Percentiles rank a stretch among this genome's conserved stretches.
phyloP scores from a whole-genome alignment of 257 asterid species.

The Penstemon davidsonii region DNA sequence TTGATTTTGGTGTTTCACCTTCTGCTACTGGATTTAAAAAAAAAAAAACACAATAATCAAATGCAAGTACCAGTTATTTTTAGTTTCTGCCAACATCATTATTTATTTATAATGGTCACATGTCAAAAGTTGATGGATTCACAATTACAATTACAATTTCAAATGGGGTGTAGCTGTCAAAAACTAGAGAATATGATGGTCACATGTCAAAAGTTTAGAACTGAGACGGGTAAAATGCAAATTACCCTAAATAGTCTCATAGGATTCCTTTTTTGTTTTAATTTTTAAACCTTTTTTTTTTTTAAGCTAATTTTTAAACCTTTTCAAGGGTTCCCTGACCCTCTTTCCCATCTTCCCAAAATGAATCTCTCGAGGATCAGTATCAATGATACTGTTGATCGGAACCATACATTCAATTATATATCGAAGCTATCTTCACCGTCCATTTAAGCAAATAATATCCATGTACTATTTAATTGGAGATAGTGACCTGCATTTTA shows the following conservation, averaged over 20 bases:
- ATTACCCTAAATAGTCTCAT: slow-evolving; percentile 10
- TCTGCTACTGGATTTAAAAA: no score
- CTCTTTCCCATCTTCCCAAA: background rate
- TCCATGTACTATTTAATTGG: background rate
- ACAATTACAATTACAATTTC: no score
- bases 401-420: slow-evolving; percentile 18
- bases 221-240: slow-evolving; percentile 9
- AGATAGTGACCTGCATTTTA: slow-evolving; percentile 24
- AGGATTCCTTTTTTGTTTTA: slow-evolving; percentile 20
- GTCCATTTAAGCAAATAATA: slow-evolving; percentile 10
- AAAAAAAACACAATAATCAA: no score
- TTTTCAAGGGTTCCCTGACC: no score
- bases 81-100: no score
- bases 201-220: slow-evolving; percentile 1
- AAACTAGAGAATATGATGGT: background rate
- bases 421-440: slow-evolving; percentile 24
- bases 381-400: slow-evolving; percentile 18
- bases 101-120: background rate
- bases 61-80: no score
- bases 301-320: no score
- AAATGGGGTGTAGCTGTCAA: background rate
- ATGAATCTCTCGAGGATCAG: background rate
- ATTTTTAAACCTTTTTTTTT: no score
- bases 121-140: background rate
- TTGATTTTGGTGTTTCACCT: no score